These are phyloP conservation scores for Leishmania gerbilli DNA, from an alignment of 208 protist species.

Conservation along the genomic window DNA sequence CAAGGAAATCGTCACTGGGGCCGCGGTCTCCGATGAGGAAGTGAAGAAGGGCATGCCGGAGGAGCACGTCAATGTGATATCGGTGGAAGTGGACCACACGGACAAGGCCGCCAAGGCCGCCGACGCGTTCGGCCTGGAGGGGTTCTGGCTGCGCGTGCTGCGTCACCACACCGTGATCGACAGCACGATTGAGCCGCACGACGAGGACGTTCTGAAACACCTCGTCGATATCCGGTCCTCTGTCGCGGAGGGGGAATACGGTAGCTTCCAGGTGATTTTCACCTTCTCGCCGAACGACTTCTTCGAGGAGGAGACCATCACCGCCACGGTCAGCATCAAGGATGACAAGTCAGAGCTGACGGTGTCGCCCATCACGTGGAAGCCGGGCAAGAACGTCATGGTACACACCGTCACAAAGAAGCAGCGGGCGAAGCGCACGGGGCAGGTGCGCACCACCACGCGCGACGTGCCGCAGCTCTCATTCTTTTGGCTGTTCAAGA, in stretches of 20 bases:
- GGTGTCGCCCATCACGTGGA: constrained; percentile 76
- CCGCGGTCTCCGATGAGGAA: constrained; percentile 66
- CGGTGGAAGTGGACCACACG: constrained; percentile 21
- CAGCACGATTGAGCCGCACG: constrained; percentile 72
- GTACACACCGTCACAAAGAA: constrained; percentile 62
- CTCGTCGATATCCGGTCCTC: constrained; percentile 67
- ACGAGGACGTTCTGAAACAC: constrained; percentile 69
- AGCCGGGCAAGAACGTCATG: constrained; percentile 78
- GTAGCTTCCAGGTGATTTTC: constrained; percentile 80
- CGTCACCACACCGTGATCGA: constrained; percentile 67
- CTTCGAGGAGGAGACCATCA: constrained; percentile 73
- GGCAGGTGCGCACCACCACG: constrained; percentile 44
- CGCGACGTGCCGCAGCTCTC: constrained; percentile 56
- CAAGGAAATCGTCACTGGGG: constrained; percentile 77
- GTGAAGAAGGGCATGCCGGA: constrained; percentile 70
- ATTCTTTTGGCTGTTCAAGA: constrained; percentile 85
- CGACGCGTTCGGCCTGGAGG: constrained; percentile 40
- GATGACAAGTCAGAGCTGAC: constrained; percentile 48
- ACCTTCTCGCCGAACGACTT: constrained; percentile 83
- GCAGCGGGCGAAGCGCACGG: constrained; percentile 48
- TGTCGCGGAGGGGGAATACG: constrained; percentile 55
- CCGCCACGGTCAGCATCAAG: constrained; percentile 49
- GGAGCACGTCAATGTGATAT: constrained; percentile 57
- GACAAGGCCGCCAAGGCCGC: constrained; percentile 24
- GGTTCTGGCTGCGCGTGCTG: constrained; percentile 82